Conservation (phyloP, 495 filamentous ascomycete species). For the Penicillium canescens region DNA sequence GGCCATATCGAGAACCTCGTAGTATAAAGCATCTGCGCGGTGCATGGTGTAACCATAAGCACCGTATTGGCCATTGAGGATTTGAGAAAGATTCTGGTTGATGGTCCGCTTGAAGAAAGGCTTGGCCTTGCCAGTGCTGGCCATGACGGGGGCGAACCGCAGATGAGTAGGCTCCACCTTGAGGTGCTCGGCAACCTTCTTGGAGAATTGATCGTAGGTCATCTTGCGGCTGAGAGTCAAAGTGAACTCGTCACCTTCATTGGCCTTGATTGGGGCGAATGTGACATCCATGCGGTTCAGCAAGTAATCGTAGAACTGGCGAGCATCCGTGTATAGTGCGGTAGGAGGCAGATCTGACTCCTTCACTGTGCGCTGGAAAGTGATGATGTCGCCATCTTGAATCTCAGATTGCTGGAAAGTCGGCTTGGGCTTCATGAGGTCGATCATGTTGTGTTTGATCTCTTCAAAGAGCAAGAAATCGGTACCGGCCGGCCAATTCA, state of each 20-base stretch:
- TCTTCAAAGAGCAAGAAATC: constrained; percentile 83
- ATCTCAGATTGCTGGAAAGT: constrained; percentile 89
- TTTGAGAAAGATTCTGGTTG: constrained; percentile 63
- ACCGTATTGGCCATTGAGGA: constrained; percentile 67
- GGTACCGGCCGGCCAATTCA: constrained; percentile 76
- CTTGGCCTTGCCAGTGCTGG: constrained; percentile 71
- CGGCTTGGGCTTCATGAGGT: constrained; percentile 86
- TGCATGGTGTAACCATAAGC: constrained; percentile 66
- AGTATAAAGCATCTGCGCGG: constrained; percentile 75
- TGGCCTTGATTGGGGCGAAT: constrained; percentile 40
- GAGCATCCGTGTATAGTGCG: constrained; percentile 62
- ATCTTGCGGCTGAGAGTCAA: constrained; percentile 82
- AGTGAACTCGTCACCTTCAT: constrained; percentile 60
- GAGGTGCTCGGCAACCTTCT: constrained; percentile 81
- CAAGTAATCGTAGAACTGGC: constrained; percentile 89
- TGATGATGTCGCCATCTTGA: constrained; percentile 96
- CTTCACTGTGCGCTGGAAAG: constrained; percentile 72
- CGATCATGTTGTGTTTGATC: constrained; percentile 97
- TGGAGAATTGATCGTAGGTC: constrained; percentile 83
- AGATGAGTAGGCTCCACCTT: constrained; percentile 81
- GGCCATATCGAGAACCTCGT: constrained; percentile 91
- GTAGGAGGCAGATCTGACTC: constrained; percentile 58
- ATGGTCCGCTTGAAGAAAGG: constrained; percentile 69
- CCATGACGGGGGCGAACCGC: constrained; percentile 83
- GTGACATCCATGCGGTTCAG: constrained; percentile 73